Base-by-base conservation (phyloP, 2,329 filamentous ascomycete genomes). In the Diaporthe sp. region DNA sequence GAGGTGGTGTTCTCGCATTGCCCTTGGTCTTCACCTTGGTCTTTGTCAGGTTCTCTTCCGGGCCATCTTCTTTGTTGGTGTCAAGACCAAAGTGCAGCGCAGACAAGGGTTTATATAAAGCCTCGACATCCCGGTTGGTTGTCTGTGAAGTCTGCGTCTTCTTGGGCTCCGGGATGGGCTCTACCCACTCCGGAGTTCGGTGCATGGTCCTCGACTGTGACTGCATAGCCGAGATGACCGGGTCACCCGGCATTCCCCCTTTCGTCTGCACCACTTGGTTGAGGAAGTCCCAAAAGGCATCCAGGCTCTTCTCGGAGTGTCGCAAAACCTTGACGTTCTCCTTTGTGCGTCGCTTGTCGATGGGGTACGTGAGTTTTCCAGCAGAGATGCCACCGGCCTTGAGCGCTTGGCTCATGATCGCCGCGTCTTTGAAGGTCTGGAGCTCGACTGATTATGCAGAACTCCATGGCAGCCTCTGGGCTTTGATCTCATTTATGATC, bases 151-250 rank as follows among this genome's bases (percentile, higher is more conserved):
- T 45, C 5, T n/a, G 22, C 19, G 17, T 7, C 9, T 30, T 35
- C 42, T 71, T 76, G 6, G 47, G 30, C 10, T 57, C 42, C 25
- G 77, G 55, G 10, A 77, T 54, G 0, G 83, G 82, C 70, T 87
- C 85, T 38, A 83, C 77, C 87, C 88, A 90, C 17, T 85, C 82
- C 0, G 85, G 81, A 0, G 88, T 91, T n/a, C 89, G 83, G 40
- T 85, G 84, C 9, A 90, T 77, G 1, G 76, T 77, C 5, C 85
- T 84, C 0, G 76, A 60, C 40, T 83, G 79, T 0, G 80, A 80
- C 5, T 87, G 77, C 0, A 86, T 74, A 1, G 76, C 73, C 12
- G 78, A 33, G 2, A 81, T 25, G 52, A 82, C 78, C n/a, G 80
- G 80, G 7, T 78, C 80, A 0, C 77, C 72, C 38, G 83, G 52